A percentile compares a stretch with the other conserved stretches of the same genome.
phyloP scores from a whole-genome alignment of 129 eudicot genomes.

The Erigeron canadensis region DNA sequence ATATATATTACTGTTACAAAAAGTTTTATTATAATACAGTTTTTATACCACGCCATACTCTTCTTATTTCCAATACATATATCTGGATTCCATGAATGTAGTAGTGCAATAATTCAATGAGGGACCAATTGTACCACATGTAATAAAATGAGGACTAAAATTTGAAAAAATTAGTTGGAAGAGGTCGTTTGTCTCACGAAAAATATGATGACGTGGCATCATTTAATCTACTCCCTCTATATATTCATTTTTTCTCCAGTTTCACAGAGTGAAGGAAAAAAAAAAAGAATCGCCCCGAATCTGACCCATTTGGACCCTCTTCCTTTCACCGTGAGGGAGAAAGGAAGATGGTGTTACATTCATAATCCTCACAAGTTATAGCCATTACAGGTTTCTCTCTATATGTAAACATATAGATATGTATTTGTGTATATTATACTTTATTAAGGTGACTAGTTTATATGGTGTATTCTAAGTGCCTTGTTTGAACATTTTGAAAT shows the following conservation, averaged over 20 bases:
- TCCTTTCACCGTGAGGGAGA: background rate
- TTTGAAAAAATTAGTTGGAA: constrained; percentile 24
- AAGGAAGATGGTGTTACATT: constrained; percentile 3
- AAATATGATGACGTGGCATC: constrained; percentile 24
- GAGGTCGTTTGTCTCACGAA: background rate
- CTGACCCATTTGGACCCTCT: constrained; percentile 15
- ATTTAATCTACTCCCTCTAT: constrained; percentile 28
- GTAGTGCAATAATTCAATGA: no score
- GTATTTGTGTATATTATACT: background rate
- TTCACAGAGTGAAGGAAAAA: background rate
- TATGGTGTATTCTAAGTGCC: constrained; percentile 10
- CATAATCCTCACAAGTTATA: background rate
- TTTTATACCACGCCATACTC: no score
- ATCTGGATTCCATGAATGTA: no score
- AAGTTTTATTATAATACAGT: no score
- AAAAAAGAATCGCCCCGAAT: constrained; percentile 17
- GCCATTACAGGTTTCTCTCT: constrained; percentile 29
- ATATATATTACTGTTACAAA: no score
- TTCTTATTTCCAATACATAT: no score
- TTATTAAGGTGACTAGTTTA: constrained; percentile 11
- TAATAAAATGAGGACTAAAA: constrained; percentile 8
- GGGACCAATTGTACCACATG: constrained; percentile 12
- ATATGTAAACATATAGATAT: background rate
- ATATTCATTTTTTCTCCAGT: constrained; percentile 9
- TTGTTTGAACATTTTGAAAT: background rate